Percentiles rank a stretch among this genome's conserved stretches.
These are phyloP conservation scores for Samsoniella hepiali DNA, from an alignment of 2,329 filamentous ascomycete species.

Conservation along the genomic window DNA sequence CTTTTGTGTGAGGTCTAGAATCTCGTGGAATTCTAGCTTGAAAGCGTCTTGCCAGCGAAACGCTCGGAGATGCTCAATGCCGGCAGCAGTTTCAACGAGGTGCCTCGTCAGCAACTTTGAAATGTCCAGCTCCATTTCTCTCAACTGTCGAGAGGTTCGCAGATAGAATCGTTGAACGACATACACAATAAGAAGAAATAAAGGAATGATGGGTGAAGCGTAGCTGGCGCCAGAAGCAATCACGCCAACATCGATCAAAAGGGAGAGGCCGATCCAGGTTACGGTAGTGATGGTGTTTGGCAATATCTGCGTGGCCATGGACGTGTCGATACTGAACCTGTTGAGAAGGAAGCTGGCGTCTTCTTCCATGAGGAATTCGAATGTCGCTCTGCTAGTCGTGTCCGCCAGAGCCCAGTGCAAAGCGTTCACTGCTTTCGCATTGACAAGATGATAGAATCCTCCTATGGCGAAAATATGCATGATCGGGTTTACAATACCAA, in stretches of 20 bases:
- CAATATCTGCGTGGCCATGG: slow-evolving; percentile 25
- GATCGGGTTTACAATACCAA: neutral
- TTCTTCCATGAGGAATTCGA: slow-evolving; percentile 15
- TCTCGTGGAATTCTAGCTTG: slow-evolving; percentile 39
- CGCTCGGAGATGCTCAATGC: slow-evolving; percentile 47
- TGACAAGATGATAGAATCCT: slow-evolving; percentile 5
- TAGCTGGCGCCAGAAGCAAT: slow-evolving; percentile 28
- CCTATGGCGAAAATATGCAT: neutral
- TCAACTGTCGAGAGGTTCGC: slow-evolving; percentile 35
- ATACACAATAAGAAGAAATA: slow-evolving; percentile 28
- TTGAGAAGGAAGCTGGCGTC: slow-evolving; percentile 24
- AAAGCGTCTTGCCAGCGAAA: slow-evolving; percentile 49
- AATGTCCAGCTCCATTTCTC: slow-evolving; percentile 35
- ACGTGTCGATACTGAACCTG: slow-evolving; percentile 29
- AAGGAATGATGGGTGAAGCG: slow-evolving; percentile 28
- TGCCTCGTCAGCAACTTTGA: slow-evolving; percentile 32
- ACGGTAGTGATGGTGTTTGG: slow-evolving; percentile 14
- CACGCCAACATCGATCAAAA: slow-evolving; percentile 21
- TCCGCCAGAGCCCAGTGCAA: neutral
- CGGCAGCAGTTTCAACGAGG: slow-evolving; percentile 42
- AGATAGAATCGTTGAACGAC: slow-evolving; percentile 33
- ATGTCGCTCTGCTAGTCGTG: neutral
- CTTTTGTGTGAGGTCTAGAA: slow-evolving; percentile 48
- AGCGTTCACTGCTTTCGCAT: neutral
- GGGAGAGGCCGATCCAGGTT: neutral